Evolutionary conservation across 305 asterid genomes (phyloP), one percentile per base, ranked within the genome.

Genomic region (Andrographis paniculata): DNA sequence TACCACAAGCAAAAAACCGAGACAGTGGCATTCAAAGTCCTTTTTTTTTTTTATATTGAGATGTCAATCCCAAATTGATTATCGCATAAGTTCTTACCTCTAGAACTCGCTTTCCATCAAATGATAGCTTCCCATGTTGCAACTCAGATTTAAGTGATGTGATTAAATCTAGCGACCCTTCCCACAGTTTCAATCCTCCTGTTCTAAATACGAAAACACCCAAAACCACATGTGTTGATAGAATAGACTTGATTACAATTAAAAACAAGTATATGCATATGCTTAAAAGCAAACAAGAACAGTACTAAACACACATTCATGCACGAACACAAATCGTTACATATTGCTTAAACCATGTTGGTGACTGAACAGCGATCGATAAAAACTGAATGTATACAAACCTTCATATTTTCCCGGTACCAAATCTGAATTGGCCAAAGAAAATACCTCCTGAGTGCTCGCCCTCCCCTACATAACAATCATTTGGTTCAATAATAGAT

Each of bases 391-490:
- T 52, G 20, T 17, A 17, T n/a, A 38, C 73, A 12, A 27, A 89
- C 99, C 96, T 91, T 91, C 99, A 48, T 91, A 91, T 68, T 86
- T 83, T 3, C 99, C 97, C 0, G 95, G 97, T 52, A 79, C 87
- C 53, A 88, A 80, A 78, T 88, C 97, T 9, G 91, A 79, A 71
- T 88, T 72, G 18, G 84, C 62, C 60, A 84, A 53, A 43, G 84
- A 62, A 54, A 85, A 88, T 35, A 91, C 92, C 57, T 91, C 96
- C 60, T 75, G 72, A 35, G 95, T 91, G 62, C 81, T 86, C 64
- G 80, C 95, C 65, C 96, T 77, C 45, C 96, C 99, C 95, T 89
- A 40, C 35, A 61, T 42, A 33, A 61, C 60, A 61, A 49, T 45
- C 67, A 59, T 38, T 52, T 14, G 18, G 33, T 39, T 56, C 46